Conservation (phyloP, 2,329 filamentous ascomycete genomes). For the Zymoseptoria ardabiliae region DNA sequence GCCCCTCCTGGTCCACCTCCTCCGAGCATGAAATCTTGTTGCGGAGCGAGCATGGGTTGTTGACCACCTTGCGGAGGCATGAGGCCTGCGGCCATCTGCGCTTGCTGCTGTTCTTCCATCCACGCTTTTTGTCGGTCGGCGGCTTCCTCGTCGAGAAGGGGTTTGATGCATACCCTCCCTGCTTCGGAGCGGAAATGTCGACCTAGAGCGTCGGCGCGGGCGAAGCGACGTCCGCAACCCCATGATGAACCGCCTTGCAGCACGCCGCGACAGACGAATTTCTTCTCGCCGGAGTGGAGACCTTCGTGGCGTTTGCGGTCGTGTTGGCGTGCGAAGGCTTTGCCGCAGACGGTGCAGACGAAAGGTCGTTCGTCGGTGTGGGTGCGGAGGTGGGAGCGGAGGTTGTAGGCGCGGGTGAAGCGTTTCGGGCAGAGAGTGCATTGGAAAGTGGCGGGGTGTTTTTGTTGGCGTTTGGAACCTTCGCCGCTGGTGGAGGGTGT, state of each 20-base stretch:
- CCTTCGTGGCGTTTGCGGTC: constrained; percentile 96
- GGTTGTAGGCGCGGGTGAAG: constrained; percentile 93
- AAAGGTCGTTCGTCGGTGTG: constrained; percentile 97
- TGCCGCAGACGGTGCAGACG: constrained; percentile 92
- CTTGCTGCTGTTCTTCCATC: constrained; percentile 52
- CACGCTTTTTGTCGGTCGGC: constrained; percentile 68
- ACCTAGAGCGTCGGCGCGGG: constrained; percentile 87
- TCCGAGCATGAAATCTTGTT: constrained; percentile 39
- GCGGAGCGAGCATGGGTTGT: constrained; percentile 28
- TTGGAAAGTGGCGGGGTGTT: constrained; percentile 95
- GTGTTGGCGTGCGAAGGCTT: constrained; percentile 94
- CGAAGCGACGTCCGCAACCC: constrained; percentile 90
- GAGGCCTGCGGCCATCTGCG: constrained; percentile 40
- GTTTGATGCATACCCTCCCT: constrained; percentile 91
- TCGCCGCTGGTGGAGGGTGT: constrained; percentile 56
- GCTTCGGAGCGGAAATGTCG: constrained; percentile 84
- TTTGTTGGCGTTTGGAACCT: constrained; percentile 75
- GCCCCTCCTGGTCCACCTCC: background rate
- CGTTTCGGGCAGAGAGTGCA: constrained; percentile 89
- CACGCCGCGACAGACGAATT: constrained; percentile 91
- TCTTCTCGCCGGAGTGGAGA: constrained; percentile 94
- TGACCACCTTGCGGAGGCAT: constrained; percentile 25
- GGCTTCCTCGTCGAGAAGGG: constrained; percentile 91
- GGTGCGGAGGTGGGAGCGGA: constrained; percentile 88
- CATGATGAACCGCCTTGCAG: constrained; percentile 76